Evolutionary conservation across 352 stramenopile species (phyloP).

Genomic region (Phytophthora cryptogea): DNA sequence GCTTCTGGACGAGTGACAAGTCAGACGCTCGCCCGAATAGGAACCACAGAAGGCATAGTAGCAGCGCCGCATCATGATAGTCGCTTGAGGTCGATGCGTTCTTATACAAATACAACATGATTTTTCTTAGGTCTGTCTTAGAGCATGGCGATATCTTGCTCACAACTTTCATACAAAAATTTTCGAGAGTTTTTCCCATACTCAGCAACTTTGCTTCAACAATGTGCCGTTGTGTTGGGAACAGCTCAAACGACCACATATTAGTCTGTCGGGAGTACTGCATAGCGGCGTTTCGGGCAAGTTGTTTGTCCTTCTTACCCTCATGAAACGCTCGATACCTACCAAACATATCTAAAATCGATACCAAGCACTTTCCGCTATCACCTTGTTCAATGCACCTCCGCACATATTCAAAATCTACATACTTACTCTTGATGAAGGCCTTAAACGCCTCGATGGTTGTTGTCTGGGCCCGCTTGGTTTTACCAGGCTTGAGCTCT

Average conservation of each 20-base stretch:
- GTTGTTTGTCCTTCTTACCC: conserved; percentile 14
- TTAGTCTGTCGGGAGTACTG: conserved; percentile 16
- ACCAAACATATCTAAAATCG: neutral
- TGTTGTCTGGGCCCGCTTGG: neutral
- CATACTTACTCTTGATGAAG: neutral
- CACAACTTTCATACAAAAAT: conserved; percentile 29
- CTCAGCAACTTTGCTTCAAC: conserved; percentile 8
- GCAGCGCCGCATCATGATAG: conserved; percentile 34
- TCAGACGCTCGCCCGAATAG: conserved; percentile 38
- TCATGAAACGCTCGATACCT: conserved; percentile 19
- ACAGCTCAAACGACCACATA: conserved; percentile 4
- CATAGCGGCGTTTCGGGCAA: conserved; percentile 13
- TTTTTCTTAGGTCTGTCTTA: conserved; percentile 26
- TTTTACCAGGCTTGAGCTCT: no score
- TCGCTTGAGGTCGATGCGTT: conserved; percentile 12
- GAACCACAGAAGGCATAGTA: conserved; percentile 39
- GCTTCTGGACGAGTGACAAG: conserved; percentile 22
- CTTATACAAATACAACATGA: conserved; percentile 32
- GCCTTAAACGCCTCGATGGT: neutral
- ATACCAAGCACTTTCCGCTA: neutral
- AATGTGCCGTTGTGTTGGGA: conserved; percentile 5
- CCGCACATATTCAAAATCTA: neutral
- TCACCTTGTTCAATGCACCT: neutral
- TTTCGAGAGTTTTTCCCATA: neutral
- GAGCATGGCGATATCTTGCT: conserved; percentile 33